phyloP scores from a whole-genome alignment of 2,329 filamentous ascomycete species.

The Xylaria digitata region DNA sequence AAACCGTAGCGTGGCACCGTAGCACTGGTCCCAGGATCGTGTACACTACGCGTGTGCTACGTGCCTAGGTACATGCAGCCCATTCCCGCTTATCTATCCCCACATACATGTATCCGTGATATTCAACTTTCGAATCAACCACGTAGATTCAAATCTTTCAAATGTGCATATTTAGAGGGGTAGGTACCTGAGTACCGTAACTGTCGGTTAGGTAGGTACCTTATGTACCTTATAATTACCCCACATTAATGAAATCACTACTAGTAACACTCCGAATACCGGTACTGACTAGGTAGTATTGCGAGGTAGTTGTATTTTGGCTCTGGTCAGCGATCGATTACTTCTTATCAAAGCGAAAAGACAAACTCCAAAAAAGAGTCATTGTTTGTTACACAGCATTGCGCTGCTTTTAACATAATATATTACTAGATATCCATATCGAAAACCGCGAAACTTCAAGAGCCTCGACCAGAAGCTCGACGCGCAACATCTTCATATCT shows the following conservation, averaged over 20 bases:
- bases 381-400: neutral
- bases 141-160: too few relatives aligned
- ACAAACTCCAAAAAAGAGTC: neutral
- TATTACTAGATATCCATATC: neutral
- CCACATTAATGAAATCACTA: constrained; percentile 33
- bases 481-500: neutral
- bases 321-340: neutral
- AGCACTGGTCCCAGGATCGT: neutral
- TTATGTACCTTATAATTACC: constrained; percentile 4
- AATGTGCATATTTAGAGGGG: constrained; percentile 9
- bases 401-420: neutral
- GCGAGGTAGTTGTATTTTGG: constrained; percentile 19
- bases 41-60: too few relatives aligned
- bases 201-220: too few relatives aligned
- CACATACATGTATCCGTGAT: neutral
- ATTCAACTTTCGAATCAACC: neutral
- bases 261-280: constrained; percentile 25
- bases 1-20: neutral
- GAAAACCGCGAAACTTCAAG: neutral
- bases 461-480: neutral
- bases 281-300: constrained; percentile 22
- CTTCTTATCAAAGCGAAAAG: neutral
- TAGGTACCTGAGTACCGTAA: neutral
- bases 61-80: too few relatives aligned
- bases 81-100: neutral